Percentiles rank a stretch among this genome's conserved stretches.
These are phyloP conservation scores for Aspergillus fijiensis DNA, from an alignment of 2,329 filamentous ascomycete species.

Conservation along the genomic window DNA sequence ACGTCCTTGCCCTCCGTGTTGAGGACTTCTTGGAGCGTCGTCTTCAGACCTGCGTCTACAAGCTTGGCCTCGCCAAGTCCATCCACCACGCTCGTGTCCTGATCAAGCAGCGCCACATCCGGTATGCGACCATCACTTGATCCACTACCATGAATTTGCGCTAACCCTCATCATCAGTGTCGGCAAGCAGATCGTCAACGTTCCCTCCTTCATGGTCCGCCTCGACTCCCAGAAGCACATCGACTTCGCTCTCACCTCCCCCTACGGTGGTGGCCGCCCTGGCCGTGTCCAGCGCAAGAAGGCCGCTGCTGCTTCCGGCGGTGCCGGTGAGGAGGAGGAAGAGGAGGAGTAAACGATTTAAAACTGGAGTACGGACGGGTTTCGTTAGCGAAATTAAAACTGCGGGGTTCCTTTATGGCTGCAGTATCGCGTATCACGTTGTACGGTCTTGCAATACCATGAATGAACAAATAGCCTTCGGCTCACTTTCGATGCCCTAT, in stretches of 20 bases:
- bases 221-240: constrained; percentile 99
- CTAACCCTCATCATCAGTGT: constrained; percentile 57
- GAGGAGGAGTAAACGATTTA: constrained; percentile 63
- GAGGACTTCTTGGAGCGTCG: constrained; percentile 99
- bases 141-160: not conserved
- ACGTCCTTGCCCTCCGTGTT: constrained; percentile 98
- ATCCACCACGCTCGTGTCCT: constrained; percentile 99
- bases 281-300: constrained; percentile 99
- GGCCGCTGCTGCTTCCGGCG: constrained; percentile 89
- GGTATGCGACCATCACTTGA: constrained; percentile 27
- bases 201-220: constrained; percentile 98
- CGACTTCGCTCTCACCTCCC: constrained; percentile 96
- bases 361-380: constrained; percentile 40
- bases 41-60: constrained; percentile 99
- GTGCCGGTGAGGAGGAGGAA: constrained; percentile 61
- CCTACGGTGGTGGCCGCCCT: constrained; percentile 94
- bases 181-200: constrained; percentile 99
- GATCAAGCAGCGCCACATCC: constrained; percentile 99
- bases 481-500: constrained; percentile 37
- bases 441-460: constrained; percentile 41
- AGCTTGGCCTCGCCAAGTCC: constrained; percentile 99
- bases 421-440: constrained; percentile 41
- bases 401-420: constrained; percentile 38
- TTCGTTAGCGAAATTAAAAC: constrained; percentile 36
- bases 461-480: constrained; percentile 39